Conservation (phyloP, 2,329 filamentous ascomycete species). For the Ophiostoma perfectum region DNA sequence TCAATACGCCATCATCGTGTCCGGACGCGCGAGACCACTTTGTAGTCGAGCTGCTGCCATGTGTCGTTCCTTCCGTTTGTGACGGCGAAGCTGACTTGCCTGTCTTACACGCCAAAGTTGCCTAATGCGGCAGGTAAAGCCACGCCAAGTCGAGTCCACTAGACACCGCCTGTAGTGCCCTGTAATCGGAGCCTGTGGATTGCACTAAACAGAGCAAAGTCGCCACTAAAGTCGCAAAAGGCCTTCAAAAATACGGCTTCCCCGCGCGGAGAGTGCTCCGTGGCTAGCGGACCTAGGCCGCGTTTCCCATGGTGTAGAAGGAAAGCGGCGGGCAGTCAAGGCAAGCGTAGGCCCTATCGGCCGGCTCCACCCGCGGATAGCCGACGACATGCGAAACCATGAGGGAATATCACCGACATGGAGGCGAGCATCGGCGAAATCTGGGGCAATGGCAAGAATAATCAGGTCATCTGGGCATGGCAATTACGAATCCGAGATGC, state of each 20-base stretch:
- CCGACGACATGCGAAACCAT: conserved; percentile 17
- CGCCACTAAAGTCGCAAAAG: background rate
- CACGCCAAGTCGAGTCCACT: background rate
- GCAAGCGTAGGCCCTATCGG: background rate
- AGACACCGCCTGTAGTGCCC: background rate
- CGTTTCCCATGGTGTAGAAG: conserved; percentile 14
- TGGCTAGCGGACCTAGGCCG: conserved; percentile 6
- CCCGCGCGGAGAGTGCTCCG: conserved; percentile 3
- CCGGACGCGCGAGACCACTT: conserved; percentile 22
- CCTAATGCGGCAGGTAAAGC: conserved; percentile 18
- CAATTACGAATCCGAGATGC: conserved; percentile 1
- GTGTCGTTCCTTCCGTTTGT: background rate
- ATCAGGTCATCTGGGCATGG: background rate
- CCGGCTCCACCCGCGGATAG: conserved; percentile 18
- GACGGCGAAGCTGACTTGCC: background rate
- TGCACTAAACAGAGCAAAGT: background rate
- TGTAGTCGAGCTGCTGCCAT: conserved; percentile 14
- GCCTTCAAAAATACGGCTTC: background rate
- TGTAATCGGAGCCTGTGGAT: background rate
- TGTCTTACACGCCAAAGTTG: conserved; percentile 14
- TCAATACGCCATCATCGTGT: background rate
- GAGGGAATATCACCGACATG: conserved; percentile 13
- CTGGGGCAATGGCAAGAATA: background rate
- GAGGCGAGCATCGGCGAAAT: background rate
- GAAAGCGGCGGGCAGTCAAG: background rate